Conservation (phyloP, 2,329 filamentous ascomycete genomes). For the Paracamarosporium sp. region DNA sequence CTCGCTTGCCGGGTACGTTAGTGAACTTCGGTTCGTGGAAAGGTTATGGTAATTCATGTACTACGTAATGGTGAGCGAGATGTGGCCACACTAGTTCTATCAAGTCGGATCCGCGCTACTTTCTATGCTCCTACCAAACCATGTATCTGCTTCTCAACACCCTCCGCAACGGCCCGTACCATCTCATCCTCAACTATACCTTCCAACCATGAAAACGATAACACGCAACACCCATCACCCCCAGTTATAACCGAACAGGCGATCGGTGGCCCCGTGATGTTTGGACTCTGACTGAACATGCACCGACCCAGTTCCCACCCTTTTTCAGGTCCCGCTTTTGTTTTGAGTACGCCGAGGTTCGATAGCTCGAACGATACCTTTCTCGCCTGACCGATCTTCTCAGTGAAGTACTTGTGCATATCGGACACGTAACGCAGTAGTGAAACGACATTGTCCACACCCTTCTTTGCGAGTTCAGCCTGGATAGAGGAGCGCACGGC, state of each 20-base stretch:
- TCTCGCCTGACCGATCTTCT: constrained; percentile 49
- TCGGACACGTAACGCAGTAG: constrained; percentile 52
- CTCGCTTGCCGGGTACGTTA: no score
- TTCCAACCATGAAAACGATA: constrained; percentile 52
- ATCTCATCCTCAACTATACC: constrained; percentile 39
- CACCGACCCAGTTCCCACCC: constrained; percentile 46
- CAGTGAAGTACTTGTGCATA: constrained; percentile 45
- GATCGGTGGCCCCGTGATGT: constrained; percentile 47
- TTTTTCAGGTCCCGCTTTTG: background rate
- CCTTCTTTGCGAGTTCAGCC: constrained; percentile 23
- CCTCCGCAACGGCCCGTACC: constrained; percentile 26
- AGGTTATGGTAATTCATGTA: no score
- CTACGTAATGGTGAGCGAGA: no score
- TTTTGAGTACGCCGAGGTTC: constrained; percentile 49
- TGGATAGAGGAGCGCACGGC: constrained; percentile 21
- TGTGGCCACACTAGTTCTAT: no score
- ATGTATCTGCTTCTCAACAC: constrained; percentile 13
- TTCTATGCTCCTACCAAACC: background rate
- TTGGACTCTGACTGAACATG: constrained; percentile 54
- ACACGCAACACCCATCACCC: constrained; percentile 50
- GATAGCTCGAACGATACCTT: constrained; percentile 53
- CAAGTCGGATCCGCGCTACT: no score
- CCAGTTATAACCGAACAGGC: constrained; percentile 52
- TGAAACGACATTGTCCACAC: constrained; percentile 37
- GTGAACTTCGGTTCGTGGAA: no score